phyloP scores from a whole-genome alignment of 176 grass and related monocot genomes.

The Oryza meridionalis region DNA sequence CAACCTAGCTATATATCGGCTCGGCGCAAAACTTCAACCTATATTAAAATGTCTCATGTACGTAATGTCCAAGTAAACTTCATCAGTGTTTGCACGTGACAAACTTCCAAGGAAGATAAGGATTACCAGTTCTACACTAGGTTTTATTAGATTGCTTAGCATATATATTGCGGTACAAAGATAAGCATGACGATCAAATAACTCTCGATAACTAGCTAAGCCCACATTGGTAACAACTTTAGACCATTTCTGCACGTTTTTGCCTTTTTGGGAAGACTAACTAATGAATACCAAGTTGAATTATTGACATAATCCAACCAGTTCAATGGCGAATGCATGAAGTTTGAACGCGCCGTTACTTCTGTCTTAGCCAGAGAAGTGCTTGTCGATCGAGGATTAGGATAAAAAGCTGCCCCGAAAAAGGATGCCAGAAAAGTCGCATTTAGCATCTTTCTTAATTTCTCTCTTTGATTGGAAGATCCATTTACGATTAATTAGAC shows the following conservation, averaged over 20 bases:
- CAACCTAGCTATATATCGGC: no score
- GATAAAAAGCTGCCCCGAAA: background rate
- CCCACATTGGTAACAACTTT: background rate
- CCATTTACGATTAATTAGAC: background rate
- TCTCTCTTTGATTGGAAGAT: background rate
- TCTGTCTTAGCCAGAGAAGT: background rate
- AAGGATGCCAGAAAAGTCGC: background rate
- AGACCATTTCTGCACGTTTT: slow-evolving; percentile 29
- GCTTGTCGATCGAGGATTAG: background rate
- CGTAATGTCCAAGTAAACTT: background rate
- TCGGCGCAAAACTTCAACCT: no score
- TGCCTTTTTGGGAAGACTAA: background rate
- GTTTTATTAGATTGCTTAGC: background rate
- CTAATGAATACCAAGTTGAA: background rate
- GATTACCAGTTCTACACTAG: background rate
- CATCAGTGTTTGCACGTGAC: background rate
- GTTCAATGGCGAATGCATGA: slow-evolving; percentile 1
- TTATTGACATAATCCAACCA: background rate
- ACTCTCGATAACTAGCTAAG: background rate
- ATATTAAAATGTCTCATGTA: background rate
- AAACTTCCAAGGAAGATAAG: background rate
- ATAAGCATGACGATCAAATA: background rate
- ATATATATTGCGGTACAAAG: background rate
- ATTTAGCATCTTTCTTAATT: background rate
- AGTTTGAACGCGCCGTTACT: slow-evolving; percentile 36